Percentiles rank a stretch among this genome's conserved stretches.
These are phyloP conservation scores for Xylariaceae sp. DNA, from an alignment of 2,329 filamentous ascomycete genomes.

Conservation along the genomic window DNA sequence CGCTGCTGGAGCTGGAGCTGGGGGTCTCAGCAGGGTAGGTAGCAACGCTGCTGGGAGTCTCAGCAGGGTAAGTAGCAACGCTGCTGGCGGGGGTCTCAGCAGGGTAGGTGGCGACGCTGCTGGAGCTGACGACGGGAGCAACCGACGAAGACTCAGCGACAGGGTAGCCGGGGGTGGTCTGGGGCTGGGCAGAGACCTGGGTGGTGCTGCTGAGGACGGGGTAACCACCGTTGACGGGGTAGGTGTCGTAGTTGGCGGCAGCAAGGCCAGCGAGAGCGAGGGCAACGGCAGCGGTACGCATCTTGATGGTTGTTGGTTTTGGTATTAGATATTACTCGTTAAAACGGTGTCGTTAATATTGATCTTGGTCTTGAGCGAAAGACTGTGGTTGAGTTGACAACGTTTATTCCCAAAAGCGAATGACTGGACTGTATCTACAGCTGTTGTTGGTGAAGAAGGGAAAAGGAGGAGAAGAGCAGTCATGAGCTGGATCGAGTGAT, in stretches of 20 bases:
- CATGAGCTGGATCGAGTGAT: conserved; percentile 8
- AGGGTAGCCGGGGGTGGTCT: conserved; percentile 8
- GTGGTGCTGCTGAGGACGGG: not conserved
- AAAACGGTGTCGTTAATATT: conserved; percentile 17
- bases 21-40: conserved; percentile 5
- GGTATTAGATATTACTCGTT: conserved; percentile 23
- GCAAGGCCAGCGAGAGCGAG: conserved; percentile 19
- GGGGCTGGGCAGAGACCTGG: conserved; percentile 12
- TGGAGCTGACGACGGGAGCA: not conserved
- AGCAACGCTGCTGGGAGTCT: not conserved
- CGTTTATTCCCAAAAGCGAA: conserved; percentile 3
- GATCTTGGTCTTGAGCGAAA: conserved; percentile 21
- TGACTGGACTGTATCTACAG: conserved; percentile 23
- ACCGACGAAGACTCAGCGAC: conserved; percentile 1
- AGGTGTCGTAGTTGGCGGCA: conserved; percentile 17
- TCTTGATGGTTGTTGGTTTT: conserved; percentile 17
- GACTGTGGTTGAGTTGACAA: conserved; percentile 7
- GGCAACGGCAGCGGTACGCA: conserved; percentile 19
- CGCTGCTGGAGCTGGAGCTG: not conserved
- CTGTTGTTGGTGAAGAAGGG: conserved; percentile 11
- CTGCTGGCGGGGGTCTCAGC: conserved; percentile 1
- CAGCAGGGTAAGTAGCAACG: not conserved
- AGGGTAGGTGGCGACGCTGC: not conserved
- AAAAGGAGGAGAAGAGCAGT: conserved; percentile 7
- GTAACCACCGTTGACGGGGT: conserved; percentile 4